phyloP scores from a whole-genome alignment of 768 basidiomycete genomes.

The Xerocomellus chrysenteron region DNA sequence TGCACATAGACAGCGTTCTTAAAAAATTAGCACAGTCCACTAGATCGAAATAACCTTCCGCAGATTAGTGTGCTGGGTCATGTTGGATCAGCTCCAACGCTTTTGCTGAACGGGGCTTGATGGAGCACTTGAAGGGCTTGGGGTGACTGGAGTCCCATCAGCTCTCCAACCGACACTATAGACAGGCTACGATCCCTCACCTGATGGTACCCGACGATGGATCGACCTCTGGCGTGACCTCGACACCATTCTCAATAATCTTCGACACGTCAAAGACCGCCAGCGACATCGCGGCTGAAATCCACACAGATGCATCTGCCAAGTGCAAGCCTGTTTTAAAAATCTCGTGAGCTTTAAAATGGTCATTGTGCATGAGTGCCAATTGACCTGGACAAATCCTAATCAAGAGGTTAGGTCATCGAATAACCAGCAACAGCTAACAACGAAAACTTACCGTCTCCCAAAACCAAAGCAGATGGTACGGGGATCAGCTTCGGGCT shows the following conservation, averaged over 20 bases:
- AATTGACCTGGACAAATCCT: constrained; percentile 32
- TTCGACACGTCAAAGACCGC: constrained; percentile 50
- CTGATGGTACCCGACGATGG: constrained; percentile 66
- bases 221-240: constrained; percentile 53
- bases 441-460: constrained; percentile 42
- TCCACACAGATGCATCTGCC: constrained; percentile 51
- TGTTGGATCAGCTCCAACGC: constrained; percentile 53
- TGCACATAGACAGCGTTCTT: neutral
- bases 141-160: constrained; percentile 45
- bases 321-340: constrained; percentile 44
- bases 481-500: constrained; percentile 56
- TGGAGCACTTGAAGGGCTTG: constrained; percentile 57
- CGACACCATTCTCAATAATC: constrained; percentile 43
- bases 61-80: constrained; percentile 33
- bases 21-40: neutral
- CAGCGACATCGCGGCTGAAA: constrained; percentile 43
- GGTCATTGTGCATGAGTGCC: neutral
- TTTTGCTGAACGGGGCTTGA: constrained; percentile 60
- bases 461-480: constrained; percentile 70
- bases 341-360: constrained; percentile 21
- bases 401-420: constrained; percentile 1
- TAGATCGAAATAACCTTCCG: neutral
- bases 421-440: constrained; percentile 1
- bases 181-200: constrained; percentile 27
- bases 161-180: neutral